Evolutionary conservation across 2,329 filamentous ascomycete genomes (phyloP).

Genomic region (Scytalidium sp.): DNA sequence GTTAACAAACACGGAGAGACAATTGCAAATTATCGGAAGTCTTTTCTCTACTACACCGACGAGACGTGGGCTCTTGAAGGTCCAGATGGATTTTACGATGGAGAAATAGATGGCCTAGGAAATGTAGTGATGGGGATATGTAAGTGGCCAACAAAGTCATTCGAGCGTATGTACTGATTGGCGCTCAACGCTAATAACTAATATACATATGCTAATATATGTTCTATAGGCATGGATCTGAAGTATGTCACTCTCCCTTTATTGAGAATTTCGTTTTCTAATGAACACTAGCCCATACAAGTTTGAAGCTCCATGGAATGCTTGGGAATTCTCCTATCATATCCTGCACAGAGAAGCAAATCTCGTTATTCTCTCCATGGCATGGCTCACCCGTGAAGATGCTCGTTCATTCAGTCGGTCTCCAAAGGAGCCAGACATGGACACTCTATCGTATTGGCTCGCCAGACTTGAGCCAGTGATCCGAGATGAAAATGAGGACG

Average conservation of each 20-base stretch:
- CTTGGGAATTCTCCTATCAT: conserved; percentile 48
- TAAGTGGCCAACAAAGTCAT: no score
- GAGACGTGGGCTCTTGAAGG: conserved; percentile 61
- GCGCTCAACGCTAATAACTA: no score
- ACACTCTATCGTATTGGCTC: conserved; percentile 74
- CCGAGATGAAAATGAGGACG: conserved; percentile 45
- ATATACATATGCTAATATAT: no score
- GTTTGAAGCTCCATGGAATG: conserved; percentile 47
- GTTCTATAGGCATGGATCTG: no score
- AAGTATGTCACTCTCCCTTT: no score
- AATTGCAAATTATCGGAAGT: conserved; percentile 59
- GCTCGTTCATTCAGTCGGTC: conserved; percentile 41
- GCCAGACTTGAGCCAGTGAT: conserved; percentile 66
- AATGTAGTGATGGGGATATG: conserved; percentile 58
- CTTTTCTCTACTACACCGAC: conserved; percentile 56
- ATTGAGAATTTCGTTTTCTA: no score
- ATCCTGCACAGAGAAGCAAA: conserved; percentile 54
- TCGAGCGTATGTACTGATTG: no score
- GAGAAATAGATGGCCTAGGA: conserved; percentile 45
- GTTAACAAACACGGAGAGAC: conserved; percentile 59
- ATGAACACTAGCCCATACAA: conserved; percentile 60
- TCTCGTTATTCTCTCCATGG: conserved; percentile 71
- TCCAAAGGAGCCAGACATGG: conserved; percentile 63
- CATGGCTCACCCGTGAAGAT: conserved; percentile 66
- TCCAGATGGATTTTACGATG: conserved; percentile 47